Base-by-base conservation (phyloP, 1,139 yeast genomes). In the Saccharomyces uvarum region DNA sequence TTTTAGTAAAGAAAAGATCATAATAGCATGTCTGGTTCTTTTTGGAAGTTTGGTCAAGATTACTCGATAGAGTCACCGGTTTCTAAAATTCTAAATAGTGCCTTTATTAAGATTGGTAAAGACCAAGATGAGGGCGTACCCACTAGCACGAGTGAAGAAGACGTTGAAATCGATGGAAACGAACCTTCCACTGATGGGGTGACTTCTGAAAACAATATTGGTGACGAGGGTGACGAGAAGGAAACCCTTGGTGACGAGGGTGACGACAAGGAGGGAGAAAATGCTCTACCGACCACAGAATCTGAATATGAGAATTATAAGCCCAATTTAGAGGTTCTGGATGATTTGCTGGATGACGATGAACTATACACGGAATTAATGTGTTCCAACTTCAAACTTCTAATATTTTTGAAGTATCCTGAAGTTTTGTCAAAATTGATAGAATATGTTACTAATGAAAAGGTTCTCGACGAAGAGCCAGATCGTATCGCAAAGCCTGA, bases 31-130 rank as follows among this genome's bases (percentile, higher is more conserved):
- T 83, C 89, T 5, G 86, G 87, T 42, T 79, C 90, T 51, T 89
- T 89, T 70, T 89, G 97, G 97, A 84, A 88, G 70, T 86, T 87
- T 70, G 87, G 89, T 55, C 86, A 84, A 70, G 90, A 88, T 59
- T 86, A 86, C 70, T 81, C 88, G 53, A 82, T 88, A 53, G 79
- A 83, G 51, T 83, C 89, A 13, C 81, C 85, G 59, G 83, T 90
- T 56, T 83, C 88, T 38, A 38, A 38, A 24, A 38, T 29, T 52
- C 19, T 24, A 19, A 38, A 19, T 5, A 52, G 42, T 41, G 42
- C 41, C 50, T 31, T 19, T 16, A 41, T 28, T 9, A 38, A 31
- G 24, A 27, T 21, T 14, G 41, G 9, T 48, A 19, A 47, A 26
- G 49, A 49, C 19, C 48, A 51, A 13, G 55, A 49, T 24, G 56